Evolutionary conservation across 768 basidiomycete genomes (phyloP), one percentile per base, ranked within the genome.

Genomic region (Mycena belliarum): DNA sequence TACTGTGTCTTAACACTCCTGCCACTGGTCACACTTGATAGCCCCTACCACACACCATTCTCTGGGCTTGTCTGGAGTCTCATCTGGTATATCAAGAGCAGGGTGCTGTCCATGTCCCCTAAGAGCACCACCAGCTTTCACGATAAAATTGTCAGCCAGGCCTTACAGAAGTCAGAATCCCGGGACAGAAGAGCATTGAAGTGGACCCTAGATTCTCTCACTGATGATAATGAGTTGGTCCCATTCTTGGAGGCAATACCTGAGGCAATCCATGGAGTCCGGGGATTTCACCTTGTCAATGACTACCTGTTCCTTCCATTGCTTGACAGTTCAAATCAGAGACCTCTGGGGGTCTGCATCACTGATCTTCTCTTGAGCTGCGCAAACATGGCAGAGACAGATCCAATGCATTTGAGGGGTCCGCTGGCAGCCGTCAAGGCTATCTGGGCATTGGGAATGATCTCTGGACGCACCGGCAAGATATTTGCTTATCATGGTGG

Each of bases 21-120:
- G 1, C 63, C 63, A 3, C 28, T 62, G 20, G 14, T 58, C 25
- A 42, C 18, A n/a, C 48, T 54, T 7, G 48, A 65, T 18, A 59
- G 52, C 26, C 63, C 63, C 14, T 65, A 61, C 24, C 47, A 49
- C 23, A 61, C 57, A 4, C 61, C 60, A 3, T 35, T 61, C 15
- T 46, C 60, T 14, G 33, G 0, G n/a, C 47, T 21, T 14, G 21
- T 53, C 4, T 53, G 52, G 52, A 11, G 8, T 11, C 16, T 26
- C 25, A 10, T 28, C 4, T 26, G 24, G 11, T 2, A 45, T 4
- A 14, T 45, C 15, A 25, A 16, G 2, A 16, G 14, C 15, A 3
- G n/a, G 20, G 8, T 40, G n/a, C 4, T 3, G 6, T n/a, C 26
- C 3, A 1, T 18, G 4, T 16, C 15, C 16, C 11, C 44, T 7